These are phyloP conservation scores for Sophora flavescens DNA, from an alignment of 306 rosid species.

Conservation along the genomic window DNA sequence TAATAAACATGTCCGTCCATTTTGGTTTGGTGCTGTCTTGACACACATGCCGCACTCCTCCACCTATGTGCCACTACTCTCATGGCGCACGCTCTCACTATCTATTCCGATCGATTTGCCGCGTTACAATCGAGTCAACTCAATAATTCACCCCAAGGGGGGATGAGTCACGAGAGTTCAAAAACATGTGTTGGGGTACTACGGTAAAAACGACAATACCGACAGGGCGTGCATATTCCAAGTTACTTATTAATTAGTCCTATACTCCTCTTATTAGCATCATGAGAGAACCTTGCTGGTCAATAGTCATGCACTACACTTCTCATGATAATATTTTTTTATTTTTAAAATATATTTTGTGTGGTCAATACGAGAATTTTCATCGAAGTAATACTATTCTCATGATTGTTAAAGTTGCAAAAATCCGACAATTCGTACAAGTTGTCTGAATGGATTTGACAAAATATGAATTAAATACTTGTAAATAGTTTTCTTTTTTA, in stretches of 20 bases:
- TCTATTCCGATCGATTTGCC: not conserved
- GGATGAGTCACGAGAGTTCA: not conserved
- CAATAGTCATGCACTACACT: not conserved
- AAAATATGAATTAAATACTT: too few relatives aligned
- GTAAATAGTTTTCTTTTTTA: too few relatives aligned
- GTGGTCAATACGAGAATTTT: not conserved
- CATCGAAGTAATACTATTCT: not conserved
- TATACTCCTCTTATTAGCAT: not conserved
- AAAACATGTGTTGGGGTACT: constrained; percentile 7
- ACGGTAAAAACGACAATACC: not conserved
- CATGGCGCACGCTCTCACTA: not conserved
- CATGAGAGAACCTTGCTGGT: not conserved
- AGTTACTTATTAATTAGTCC: not conserved
- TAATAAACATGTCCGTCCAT: not conserved
- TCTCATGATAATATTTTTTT: not conserved
- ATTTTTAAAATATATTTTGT: too few relatives aligned
- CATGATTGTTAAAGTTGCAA: not conserved
- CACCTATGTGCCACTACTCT: not conserved
- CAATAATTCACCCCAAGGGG: not conserved
- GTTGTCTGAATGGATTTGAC: not conserved
- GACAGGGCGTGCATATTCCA: not conserved
- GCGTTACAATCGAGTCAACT: not conserved
- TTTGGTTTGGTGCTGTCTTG: not conserved
- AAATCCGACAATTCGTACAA: not conserved
- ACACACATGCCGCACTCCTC: not conserved